Conservation (phyloP, 164 flowering plant species). For the Buxus sempervirens region DNA sequence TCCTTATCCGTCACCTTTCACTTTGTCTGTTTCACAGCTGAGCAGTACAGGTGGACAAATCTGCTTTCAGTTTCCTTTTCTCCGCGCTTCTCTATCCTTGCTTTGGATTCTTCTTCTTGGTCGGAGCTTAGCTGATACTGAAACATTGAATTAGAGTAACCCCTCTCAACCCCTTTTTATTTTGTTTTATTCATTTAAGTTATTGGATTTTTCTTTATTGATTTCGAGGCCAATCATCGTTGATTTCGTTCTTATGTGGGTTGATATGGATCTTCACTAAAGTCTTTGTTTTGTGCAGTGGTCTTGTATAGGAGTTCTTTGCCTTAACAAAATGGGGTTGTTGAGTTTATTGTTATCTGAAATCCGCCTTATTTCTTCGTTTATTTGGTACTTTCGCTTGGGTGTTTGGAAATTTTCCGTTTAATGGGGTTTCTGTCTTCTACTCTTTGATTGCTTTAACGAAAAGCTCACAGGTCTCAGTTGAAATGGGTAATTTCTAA, state of each 20-base stretch:
- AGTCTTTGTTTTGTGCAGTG: not conserved
- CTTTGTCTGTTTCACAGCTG: slow-evolving; percentile 41
- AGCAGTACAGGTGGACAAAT: slow-evolving; percentile 17
- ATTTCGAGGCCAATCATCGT: not conserved
- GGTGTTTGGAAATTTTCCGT: not conserved
- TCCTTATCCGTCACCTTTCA: slow-evolving; percentile 32
- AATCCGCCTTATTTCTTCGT: not conserved
- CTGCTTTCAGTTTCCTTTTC: not conserved
- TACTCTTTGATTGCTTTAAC: not conserved
- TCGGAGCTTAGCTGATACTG: not conserved
- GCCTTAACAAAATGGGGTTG: not conserved
- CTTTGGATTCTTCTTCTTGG: slow-evolving; percentile 12
- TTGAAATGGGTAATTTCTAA: not conserved
- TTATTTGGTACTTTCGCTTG: not conserved
- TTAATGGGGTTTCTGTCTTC: not conserved
- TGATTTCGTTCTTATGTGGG: not conserved
- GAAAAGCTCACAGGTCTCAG: not conserved
- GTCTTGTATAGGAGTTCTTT: no score
- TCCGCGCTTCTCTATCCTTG: not conserved
- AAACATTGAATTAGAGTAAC: slow-evolving; percentile 4
- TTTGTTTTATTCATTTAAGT: not conserved
- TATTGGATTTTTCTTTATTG: not conserved
- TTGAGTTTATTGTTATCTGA: not conserved
- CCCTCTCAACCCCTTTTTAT: not conserved
- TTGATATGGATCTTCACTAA: not conserved